These are phyloP conservation scores for Lactarius hengduanensis DNA, from an alignment of 768 basidiomycete species.

Conservation along the genomic window DNA sequence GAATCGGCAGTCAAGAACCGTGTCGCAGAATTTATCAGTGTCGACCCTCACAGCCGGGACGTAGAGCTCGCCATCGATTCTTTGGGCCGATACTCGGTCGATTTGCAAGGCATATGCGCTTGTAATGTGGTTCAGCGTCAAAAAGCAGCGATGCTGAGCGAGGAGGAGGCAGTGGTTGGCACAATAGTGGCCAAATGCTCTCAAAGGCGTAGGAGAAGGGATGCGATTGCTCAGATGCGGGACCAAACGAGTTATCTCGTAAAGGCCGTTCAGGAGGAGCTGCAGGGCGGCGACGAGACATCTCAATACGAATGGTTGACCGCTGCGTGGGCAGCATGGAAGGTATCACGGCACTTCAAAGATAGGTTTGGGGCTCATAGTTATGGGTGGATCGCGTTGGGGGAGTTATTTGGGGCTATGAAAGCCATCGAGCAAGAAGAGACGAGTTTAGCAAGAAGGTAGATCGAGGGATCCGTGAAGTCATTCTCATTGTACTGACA, in stretches of 20 bases:
- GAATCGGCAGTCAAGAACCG: constrained; percentile 27
- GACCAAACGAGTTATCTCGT: constrained; percentile 57
- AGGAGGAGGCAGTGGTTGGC: constrained; percentile 64
- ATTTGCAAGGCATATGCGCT: constrained; percentile 49
- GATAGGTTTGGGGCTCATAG: constrained; percentile 55
- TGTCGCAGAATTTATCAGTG: constrained; percentile 31
- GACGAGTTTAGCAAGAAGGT: constrained; percentile 23
- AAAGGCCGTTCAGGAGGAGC: constrained; percentile 45
- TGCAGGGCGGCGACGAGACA: constrained; percentile 50
- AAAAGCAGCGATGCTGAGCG: constrained; percentile 44
- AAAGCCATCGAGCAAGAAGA: constrained; percentile 45
- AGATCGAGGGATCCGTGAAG: neutral
- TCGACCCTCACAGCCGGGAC: constrained; percentile 16
- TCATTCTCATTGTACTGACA: constrained; percentile 8
- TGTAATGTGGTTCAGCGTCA: constrained; percentile 45
- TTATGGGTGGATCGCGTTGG: constrained; percentile 61
- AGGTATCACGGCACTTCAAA: constrained; percentile 40
- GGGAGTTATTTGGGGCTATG: constrained; percentile 53
- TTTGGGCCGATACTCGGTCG: constrained; percentile 42
- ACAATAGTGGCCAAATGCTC: constrained; percentile 64
- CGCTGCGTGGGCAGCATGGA: constrained; percentile 57
- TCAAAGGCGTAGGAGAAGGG: constrained; percentile 52
- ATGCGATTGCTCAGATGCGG: constrained; percentile 53
- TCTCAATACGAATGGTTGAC: constrained; percentile 42
- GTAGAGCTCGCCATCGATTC: constrained; percentile 26